A percentile compares a stretch with the other conserved stretches of the same genome.
phyloP scores from a whole-genome alignment of 73 alveolate genomes.

The Blepharisma stoltei region DNA sequence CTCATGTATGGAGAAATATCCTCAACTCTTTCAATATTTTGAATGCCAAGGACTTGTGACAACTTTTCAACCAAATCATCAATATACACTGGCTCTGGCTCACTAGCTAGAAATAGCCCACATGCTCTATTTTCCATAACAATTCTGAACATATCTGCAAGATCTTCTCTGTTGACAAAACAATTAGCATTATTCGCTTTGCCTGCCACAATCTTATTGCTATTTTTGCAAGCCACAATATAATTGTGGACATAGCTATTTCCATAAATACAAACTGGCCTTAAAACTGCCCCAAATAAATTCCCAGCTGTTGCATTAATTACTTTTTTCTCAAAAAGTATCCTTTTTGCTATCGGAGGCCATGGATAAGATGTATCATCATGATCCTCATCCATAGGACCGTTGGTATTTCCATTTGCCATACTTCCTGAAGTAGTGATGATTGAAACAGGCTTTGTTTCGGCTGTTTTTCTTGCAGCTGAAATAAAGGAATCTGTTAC shows the following conservation, averaged over 20 bases:
- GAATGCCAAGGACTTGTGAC: background rate
- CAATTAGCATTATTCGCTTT: background rate
- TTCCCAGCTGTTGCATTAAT: background rate
- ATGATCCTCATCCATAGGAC: background rate
- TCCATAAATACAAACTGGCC: background rate
- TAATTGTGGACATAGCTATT: background rate
- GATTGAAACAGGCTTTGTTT: background rate
- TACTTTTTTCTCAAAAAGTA: background rate
- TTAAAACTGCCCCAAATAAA: background rate
- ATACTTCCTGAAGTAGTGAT: background rate
- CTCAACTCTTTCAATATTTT: background rate
- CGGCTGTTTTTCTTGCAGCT: background rate
- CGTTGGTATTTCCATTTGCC: background rate
- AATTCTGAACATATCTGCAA: background rate
- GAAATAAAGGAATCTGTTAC: background rate
- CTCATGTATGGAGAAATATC: background rate
- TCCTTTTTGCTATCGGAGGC: background rate
- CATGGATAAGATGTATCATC: background rate
- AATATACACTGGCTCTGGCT: background rate
- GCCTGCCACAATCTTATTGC: background rate
- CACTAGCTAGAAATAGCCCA: background rate
- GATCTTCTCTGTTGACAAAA: background rate
- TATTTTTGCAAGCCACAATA: background rate
- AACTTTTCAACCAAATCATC: background rate
- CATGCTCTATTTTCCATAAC: background rate